Conservation (phyloP, 73 alveolate genomes). For the Uronychia binucleata region DNA sequence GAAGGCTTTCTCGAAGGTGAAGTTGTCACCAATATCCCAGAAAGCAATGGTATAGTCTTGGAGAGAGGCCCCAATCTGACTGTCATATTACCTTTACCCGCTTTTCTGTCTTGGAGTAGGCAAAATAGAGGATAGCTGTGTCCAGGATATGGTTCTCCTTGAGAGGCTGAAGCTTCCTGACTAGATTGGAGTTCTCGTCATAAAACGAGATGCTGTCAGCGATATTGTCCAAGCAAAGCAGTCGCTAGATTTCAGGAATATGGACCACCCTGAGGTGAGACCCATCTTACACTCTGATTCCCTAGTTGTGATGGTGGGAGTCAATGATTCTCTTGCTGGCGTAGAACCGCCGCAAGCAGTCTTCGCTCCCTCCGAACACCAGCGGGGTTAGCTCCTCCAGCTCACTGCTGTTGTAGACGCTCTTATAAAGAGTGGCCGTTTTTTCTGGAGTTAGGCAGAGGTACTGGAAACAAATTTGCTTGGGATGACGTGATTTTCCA, state of each 20-base stretch:
- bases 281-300: constrained; percentile 7
- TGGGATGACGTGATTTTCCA: constrained; percentile 16
- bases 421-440: constrained; percentile 14
- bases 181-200: constrained; percentile 41
- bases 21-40: constrained; percentile 58
- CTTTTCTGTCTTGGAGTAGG: constrained; percentile 51
- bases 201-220: constrained; percentile 24
- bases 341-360: constrained; percentile 31
- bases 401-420: constrained; percentile 13
- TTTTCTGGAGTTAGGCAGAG: constrained; percentile 7
- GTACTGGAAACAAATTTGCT: constrained; percentile 36
- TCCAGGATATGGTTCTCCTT: constrained; percentile 46
- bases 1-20: constrained; percentile 43
- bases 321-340: constrained; percentile 39
- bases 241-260: constrained; percentile 17
- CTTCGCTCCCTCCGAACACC: constrained; percentile 47
- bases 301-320: constrained; percentile 37
- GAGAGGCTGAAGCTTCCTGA: constrained; percentile 9
- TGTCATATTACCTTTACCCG: constrained; percentile 9
- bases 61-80: constrained; percentile 46
- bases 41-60: constrained; percentile 57
- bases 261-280: constrained; percentile 8
- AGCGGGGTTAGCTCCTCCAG: constrained; percentile 33
- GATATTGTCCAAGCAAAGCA: constrained; percentile 24
- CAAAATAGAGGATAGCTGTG: constrained; percentile 41